These are phyloP conservation scores for Vigna trinervia DNA, from an alignment of 306 rosid species.

Conservation along the genomic window DNA sequence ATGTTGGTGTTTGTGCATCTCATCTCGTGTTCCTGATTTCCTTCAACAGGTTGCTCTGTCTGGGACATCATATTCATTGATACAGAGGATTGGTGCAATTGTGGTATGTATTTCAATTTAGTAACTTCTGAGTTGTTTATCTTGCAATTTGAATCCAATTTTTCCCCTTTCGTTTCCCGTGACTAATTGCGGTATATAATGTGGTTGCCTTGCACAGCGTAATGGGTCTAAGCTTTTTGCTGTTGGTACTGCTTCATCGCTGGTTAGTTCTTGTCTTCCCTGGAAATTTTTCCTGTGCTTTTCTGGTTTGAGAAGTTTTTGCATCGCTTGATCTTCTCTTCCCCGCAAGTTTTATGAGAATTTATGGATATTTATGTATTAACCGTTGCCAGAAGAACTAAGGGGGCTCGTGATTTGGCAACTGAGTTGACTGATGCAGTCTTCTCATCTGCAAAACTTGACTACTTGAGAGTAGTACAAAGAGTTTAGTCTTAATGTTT, in stretches of 20 bases:
- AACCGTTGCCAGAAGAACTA: not conserved
- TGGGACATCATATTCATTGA: conserved; percentile 60
- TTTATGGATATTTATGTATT: conserved; percentile 12
- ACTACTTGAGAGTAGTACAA: not conserved
- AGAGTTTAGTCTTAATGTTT: not conserved
- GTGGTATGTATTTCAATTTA: conserved; percentile 57
- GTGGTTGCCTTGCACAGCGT: conserved; percentile 61
- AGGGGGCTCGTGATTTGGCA: conserved; percentile 12
- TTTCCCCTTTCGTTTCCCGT: conserved; percentile 14
- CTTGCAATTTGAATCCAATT: conserved; percentile 14
- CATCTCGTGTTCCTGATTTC: conserved; percentile 11
- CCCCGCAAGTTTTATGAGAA: not conserved
- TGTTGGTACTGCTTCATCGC: conserved; percentile 89
- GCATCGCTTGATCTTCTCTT: conserved; percentile 23
- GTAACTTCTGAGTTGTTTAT: conserved; percentile 9
- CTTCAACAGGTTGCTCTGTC: conserved; percentile 60
- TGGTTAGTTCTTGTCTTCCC: conserved; percentile 63
- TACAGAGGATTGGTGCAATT: conserved; percentile 68
- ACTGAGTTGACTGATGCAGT: conserved; percentile 23
- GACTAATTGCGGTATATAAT: conserved; percentile 37
- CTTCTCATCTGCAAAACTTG: not conserved
- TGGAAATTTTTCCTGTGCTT: not conserved
- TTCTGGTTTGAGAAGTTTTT: conserved; percentile 1
- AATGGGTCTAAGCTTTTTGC: conserved; percentile 94
- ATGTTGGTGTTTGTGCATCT: conserved; percentile 26